phyloP scores from a whole-genome alignment of 202 grass and related monocot genomes.

The Hordeum pubiflorum region DNA sequence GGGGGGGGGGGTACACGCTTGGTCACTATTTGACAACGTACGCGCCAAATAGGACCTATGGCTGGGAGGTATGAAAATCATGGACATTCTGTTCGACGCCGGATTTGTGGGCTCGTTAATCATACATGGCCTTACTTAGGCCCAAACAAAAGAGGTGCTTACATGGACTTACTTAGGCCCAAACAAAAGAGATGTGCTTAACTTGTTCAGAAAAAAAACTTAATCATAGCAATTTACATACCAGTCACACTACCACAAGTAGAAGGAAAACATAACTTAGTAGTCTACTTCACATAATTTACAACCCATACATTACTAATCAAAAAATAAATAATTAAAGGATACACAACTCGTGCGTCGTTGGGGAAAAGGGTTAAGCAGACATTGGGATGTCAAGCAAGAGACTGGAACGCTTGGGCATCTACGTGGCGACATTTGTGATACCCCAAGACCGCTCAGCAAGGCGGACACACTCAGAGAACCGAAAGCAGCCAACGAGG shows the following conservation, averaged over 20 bases:
- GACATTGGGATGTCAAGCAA: not conserved
- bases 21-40: too few relatives aligned
- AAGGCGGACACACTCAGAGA: constrained; percentile 53
- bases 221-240: not conserved
- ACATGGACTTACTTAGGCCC: not conserved
- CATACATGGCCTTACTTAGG: not conserved
- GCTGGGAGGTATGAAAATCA: not conserved
- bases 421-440: constrained; percentile 60
- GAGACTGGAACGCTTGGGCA: too few relatives aligned
- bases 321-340: not conserved
- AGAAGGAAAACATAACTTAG: not conserved
- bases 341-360: not conserved
- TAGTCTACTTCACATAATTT: not conserved
- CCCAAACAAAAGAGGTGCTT: not conserved
- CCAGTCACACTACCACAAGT: not conserved
- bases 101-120: not conserved
- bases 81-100: not conserved
- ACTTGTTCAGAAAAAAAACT: not conserved
- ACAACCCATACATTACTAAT: not conserved
- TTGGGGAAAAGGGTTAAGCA: not conserved
- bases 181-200: not conserved
- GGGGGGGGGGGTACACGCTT: too few relatives aligned
- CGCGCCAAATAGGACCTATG: too few relatives aligned
- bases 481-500: constrained; percentile 76
- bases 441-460: constrained; percentile 76